Conservation (phyloP, 352 stramenopile genomes). For the Pythium brachiatum region DNA sequence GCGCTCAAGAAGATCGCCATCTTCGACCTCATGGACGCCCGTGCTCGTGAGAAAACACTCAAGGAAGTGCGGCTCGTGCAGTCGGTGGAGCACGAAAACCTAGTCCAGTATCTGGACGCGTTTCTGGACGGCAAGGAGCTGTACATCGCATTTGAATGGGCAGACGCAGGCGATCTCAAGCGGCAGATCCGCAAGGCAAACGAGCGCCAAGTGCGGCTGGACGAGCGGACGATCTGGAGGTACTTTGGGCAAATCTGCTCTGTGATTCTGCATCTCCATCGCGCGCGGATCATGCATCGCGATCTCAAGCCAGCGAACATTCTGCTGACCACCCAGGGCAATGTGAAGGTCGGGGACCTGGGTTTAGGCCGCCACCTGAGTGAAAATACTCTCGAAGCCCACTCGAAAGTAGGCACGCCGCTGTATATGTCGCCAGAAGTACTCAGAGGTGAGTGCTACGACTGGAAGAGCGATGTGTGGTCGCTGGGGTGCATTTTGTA, state of each 20-base stretch:
- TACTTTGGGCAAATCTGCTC: slow-evolving; percentile 91
- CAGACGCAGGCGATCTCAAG: slow-evolving; percentile 92
- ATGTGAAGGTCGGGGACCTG: slow-evolving; percentile 88
- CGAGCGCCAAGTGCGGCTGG: slow-evolving; percentile 80
- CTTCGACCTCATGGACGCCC: slow-evolving; percentile 90
- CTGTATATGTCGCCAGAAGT: slow-evolving; percentile 96
- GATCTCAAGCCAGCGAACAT: slow-evolving; percentile 95
- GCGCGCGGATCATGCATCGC: slow-evolving; percentile 91
- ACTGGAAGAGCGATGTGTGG: slow-evolving; percentile 96
- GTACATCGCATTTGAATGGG: slow-evolving; percentile 94
- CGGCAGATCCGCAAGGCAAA: slow-evolving; percentile 90
- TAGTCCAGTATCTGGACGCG: slow-evolving; percentile 91
- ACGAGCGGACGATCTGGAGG: slow-evolving; percentile 92
- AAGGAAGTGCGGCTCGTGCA: slow-evolving; percentile 90
- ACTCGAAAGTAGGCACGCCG: slow-evolving; percentile 92
- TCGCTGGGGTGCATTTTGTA: slow-evolving; percentile 95
- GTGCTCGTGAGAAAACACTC: slow-evolving; percentile 88
- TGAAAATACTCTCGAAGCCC: slow-evolving; percentile 77
- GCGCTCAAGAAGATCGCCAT: slow-evolving; percentile 94
- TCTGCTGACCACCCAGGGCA: slow-evolving; percentile 88
- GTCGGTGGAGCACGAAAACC: slow-evolving; percentile 86
- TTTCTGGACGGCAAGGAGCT: slow-evolving; percentile 91
- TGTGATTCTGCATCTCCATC: slow-evolving; percentile 87
- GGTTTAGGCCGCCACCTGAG: slow-evolving; percentile 76
- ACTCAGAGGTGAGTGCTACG: slow-evolving; percentile 90